Percentiles rank a stretch among this genome's conserved stretches.
phyloP scores from a whole-genome alignment of 441 rosid genomes.

The Iberis amara region DNA sequence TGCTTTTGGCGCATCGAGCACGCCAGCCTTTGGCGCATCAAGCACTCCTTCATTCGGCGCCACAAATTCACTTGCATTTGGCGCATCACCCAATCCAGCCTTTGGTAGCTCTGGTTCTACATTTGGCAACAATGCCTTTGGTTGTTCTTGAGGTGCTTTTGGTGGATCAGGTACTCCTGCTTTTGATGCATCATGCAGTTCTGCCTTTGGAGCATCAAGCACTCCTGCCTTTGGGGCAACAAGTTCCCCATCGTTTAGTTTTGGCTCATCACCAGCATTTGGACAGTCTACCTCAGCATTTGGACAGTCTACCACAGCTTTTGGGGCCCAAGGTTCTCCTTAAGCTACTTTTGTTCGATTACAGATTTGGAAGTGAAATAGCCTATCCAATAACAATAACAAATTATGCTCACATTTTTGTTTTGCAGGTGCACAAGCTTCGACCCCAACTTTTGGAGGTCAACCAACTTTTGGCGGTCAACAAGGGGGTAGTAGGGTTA shows the following conservation, averaged over 20 bases:
- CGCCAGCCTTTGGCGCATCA: conserved; percentile 17
- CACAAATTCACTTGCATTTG: conserved; percentile 33
- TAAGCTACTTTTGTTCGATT: conserved; percentile 35
- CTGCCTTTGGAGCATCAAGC: conserved; percentile 43
- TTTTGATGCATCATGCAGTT: conserved; percentile 34
- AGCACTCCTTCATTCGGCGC: conserved; percentile 12
- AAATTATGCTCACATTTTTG: conserved; percentile 19
- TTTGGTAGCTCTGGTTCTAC: conserved; percentile 40
- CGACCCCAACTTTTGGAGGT: conserved; percentile 54
- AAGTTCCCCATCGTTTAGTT: conserved; percentile 43
- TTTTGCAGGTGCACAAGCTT: conserved; percentile 56
- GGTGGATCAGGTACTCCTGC: conserved; percentile 37
- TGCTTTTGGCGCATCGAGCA: conserved; percentile 1
- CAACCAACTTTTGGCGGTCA: conserved; percentile 63
- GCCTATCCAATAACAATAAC: neutral
- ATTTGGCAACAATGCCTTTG: conserved; percentile 45
- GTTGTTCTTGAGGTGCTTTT: conserved; percentile 36
- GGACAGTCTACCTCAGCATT: conserved; percentile 68
- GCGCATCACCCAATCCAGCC: conserved; percentile 39
- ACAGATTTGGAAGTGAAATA: neutral
- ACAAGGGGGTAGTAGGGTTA: conserved; percentile 75
- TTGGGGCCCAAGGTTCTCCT: conserved; percentile 64
- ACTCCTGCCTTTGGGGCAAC: conserved; percentile 52
- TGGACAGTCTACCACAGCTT: conserved; percentile 45
- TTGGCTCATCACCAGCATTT: conserved; percentile 43